A percentile compares a stretch with the other conserved stretches of the same genome.
phyloP scores from a whole-genome alignment of 768 basidiomycete species.

The Pleurotus tuoliensis region DNA sequence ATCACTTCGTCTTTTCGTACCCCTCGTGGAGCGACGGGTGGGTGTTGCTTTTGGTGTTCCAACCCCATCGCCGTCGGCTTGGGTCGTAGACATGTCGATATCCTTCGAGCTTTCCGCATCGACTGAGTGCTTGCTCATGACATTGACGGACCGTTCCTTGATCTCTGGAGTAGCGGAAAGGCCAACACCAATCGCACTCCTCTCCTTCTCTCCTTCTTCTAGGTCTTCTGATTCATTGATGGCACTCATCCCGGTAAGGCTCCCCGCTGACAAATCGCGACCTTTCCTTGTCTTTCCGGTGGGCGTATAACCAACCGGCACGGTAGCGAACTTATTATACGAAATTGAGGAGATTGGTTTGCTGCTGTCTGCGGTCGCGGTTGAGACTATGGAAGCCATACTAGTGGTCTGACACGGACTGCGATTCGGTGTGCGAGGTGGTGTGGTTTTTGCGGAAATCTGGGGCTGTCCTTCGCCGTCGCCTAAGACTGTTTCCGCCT shows the following conservation, averaged over 20 bases:
- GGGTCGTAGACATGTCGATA: neutral
- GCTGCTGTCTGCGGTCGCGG: neutral
- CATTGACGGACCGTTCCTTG: neutral
- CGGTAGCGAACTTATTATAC: slow-evolving; percentile 6
- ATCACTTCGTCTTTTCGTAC: neutral
- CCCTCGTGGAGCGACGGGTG: neutral
- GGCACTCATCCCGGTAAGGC: neutral
- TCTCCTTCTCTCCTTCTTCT: neutral
- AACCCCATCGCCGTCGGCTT: neutral
- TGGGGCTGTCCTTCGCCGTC: neutral
- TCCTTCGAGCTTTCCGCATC: neutral
- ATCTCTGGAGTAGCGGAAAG: neutral
- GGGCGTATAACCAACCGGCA: neutral
- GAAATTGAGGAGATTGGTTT: neutral
- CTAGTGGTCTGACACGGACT: neutral
- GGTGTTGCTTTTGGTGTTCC: neutral
- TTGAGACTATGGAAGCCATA: neutral
- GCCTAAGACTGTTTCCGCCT: neutral
- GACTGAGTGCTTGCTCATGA: neutral
- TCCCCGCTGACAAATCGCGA: neutral
- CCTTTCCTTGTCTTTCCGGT: neutral
- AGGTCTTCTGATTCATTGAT: neutral
- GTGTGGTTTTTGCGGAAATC: neutral
- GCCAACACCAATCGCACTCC: neutral
- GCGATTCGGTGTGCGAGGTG: neutral